Conservation (phyloP, 2,329 filamentous ascomycete genomes). For the Alternaria incomplexa region DNA sequence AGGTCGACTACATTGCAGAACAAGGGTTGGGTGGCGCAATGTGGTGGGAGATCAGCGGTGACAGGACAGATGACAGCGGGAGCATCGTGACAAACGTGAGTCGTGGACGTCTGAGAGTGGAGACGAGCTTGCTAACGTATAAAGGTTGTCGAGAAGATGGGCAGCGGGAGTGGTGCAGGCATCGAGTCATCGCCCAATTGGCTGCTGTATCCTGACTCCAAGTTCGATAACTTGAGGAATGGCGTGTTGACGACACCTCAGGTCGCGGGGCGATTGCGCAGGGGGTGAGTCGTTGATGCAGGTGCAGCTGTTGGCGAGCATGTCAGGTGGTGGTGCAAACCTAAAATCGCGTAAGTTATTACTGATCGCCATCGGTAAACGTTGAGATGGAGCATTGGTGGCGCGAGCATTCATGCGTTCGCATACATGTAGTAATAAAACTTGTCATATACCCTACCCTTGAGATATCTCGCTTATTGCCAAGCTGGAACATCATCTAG, state of each 20-base stretch:
- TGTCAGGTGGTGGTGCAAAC: neutral
- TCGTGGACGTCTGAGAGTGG: slow-evolving; percentile 3
- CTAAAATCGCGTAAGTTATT: neutral
- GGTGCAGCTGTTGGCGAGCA: neutral
- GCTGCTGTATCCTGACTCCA: slow-evolving; percentile 56
- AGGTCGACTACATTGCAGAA: slow-evolving; percentile 73
- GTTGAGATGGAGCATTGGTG: slow-evolving; percentile 7
- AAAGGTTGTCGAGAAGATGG: slow-evolving; percentile 49
- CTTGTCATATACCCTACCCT: slow-evolving; percentile 21
- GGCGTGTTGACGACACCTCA: slow-evolving; percentile 44
- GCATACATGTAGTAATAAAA: slow-evolving; percentile 11
- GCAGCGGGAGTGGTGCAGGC: slow-evolving; percentile 46
- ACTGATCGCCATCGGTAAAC: neutral
- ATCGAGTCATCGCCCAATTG: slow-evolving; percentile 58
- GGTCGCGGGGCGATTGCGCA: neutral
- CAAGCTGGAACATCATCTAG: slow-evolving; percentile 19
- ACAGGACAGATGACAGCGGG: slow-evolving; percentile 69
- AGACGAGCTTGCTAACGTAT: neutral
- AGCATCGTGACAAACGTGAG: slow-evolving; percentile 59
- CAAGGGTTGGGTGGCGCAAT: slow-evolving; percentile 82
- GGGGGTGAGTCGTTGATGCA: neutral
- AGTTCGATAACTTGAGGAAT: slow-evolving; percentile 59
- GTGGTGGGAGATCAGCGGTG: slow-evolving; percentile 93
- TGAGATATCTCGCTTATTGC: slow-evolving; percentile 6
- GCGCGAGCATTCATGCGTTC: slow-evolving; percentile 23